phyloP scores from a whole-genome alignment of 2,329 filamentous ascomycete species.

The Cordyceps militaris region DNA sequence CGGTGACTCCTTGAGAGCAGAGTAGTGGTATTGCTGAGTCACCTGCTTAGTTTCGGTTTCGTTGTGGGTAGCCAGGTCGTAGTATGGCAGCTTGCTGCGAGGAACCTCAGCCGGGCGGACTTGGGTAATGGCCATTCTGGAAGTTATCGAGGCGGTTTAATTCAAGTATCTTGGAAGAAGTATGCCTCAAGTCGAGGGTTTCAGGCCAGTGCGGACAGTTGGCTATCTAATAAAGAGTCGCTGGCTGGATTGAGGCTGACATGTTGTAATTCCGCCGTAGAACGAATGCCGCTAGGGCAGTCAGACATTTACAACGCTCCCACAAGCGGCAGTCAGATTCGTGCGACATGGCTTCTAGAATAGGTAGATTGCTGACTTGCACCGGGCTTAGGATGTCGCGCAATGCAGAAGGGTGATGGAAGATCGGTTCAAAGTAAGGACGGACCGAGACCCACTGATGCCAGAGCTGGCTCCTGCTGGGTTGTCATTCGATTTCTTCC shows the following conservation, averaged over 20 bases:
- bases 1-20: background rate
- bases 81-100: slow-evolving; percentile 11
- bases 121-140: slow-evolving; percentile 3
- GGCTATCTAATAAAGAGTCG: slow-evolving; percentile 7
- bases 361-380: slow-evolving; percentile 2
- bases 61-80: slow-evolving; percentile 8
- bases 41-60: slow-evolving; percentile 5
- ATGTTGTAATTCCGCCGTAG: slow-evolving; percentile 10
- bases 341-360: slow-evolving; percentile 6
- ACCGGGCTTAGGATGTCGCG: background rate
- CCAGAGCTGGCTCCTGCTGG: background rate
- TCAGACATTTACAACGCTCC: slow-evolving; percentile 3
- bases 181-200: background rate
- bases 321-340: background rate
- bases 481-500: background rate
- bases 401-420: background rate
- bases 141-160: background rate
- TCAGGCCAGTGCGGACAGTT: background rate
- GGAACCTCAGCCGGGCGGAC: slow-evolving; percentile 5
- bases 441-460: slow-evolving; percentile 2
- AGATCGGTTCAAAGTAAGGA: slow-evolving; percentile 4
- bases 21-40: background rate
- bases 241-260: slow-evolving; percentile 5
- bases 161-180: background rate
- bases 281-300: slow-evolving; percentile 10